phyloP scores from a whole-genome alignment of 148 eudicot genomes.

The Rhododendron molle region DNA sequence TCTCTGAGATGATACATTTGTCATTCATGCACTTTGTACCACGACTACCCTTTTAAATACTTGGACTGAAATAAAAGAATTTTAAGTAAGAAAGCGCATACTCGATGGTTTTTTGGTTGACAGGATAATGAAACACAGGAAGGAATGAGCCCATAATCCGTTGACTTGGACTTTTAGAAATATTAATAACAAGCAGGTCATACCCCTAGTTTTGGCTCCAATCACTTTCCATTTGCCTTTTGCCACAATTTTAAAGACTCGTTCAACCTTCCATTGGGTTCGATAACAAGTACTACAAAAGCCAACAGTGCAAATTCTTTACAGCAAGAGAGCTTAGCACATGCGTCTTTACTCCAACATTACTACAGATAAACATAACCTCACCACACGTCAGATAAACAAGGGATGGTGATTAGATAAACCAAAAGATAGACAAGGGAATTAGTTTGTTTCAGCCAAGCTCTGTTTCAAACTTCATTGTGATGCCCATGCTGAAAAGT shows the following conservation, averaged over 20 bases:
- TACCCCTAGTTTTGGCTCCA: not conserved
- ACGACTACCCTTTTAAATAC: no score
- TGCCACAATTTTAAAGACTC: not conserved
- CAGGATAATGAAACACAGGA: not conserved
- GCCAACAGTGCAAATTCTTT: not conserved
- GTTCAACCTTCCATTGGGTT: not conserved
- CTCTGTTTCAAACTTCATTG: constrained; percentile 81
- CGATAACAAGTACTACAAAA: not conserved
- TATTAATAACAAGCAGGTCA: not conserved
- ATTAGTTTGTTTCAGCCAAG: constrained; percentile 33
- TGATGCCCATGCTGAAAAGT: constrained; percentile 93
- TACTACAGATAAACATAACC: not conserved
- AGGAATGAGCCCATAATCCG: not conserved
- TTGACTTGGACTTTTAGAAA: not conserved
- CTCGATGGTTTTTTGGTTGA: not conserved
- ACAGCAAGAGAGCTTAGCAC: not conserved
- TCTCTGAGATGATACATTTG: not conserved
- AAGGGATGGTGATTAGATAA: not conserved
- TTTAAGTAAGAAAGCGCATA: not conserved
- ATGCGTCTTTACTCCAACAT: not conserved
- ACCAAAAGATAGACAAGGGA: not conserved
- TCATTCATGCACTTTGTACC: not conserved
- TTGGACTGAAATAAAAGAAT: not conserved
- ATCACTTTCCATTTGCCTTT: not conserved
- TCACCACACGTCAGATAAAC: not conserved